Conservation (phyloP, 176 grass and related monocot species). For the Oryza glaberrima region DNA sequence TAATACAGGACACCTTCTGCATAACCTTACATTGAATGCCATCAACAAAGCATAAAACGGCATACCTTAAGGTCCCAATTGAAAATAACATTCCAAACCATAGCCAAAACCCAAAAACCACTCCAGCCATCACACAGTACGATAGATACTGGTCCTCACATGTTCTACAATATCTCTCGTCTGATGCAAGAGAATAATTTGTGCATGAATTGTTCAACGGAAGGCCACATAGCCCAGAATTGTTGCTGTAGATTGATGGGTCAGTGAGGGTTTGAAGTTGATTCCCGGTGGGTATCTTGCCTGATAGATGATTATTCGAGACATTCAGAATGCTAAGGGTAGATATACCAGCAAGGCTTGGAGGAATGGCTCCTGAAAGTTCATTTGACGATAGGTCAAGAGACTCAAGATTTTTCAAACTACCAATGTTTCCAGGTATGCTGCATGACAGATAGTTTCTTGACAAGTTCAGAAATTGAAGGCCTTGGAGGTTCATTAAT, state of each 20-base stretch:
- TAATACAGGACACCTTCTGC: conserved; percentile 8
- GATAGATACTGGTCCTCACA: conserved; percentile 41
- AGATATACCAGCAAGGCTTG: neutral
- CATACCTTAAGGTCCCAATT: conserved; percentile 23
- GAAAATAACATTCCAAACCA: conserved; percentile 59
- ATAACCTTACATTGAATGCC: conserved; percentile 40
- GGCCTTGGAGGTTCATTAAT: conserved; percentile 48
- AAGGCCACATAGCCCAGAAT: conserved; percentile 60
- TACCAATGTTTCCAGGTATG: conserved; percentile 52
- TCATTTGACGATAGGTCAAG: conserved; percentile 65
- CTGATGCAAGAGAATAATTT: neutral
- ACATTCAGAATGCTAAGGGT: conserved; percentile 43
- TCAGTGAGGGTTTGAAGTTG: conserved; percentile 67
- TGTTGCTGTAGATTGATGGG: conserved; percentile 49
- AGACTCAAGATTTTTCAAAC: conserved; percentile 34
- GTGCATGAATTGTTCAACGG: conserved; percentile 41
- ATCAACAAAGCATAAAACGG: conserved; percentile 52
- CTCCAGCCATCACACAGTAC: conserved; percentile 44
- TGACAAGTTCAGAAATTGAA: conserved; percentile 71
- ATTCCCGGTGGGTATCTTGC: conserved; percentile 51
- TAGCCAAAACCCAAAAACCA: conserved; percentile 61
- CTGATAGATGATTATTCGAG: conserved; percentile 55
- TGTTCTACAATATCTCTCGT: conserved; percentile 1
- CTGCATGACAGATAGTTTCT: conserved; percentile 45
- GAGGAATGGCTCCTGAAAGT: conserved; percentile 55